Conservation (phyloP, 805 yeast genomes). For the Komagataella mondaviorum region DNA sequence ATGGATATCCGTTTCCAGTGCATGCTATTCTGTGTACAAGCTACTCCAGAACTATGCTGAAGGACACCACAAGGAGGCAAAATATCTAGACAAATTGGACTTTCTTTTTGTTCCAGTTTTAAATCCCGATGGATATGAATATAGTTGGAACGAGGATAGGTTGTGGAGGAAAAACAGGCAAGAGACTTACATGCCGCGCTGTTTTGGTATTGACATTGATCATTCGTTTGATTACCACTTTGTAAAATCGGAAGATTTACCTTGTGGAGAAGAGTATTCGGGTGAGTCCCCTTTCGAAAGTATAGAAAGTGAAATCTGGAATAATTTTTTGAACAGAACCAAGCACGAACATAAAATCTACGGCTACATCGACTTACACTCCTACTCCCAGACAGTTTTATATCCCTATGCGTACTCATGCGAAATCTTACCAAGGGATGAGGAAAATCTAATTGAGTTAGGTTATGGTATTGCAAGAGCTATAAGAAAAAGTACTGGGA, state of each 20-base stretch:
- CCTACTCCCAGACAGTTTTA: conserved; percentile 72
- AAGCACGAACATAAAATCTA: conserved; percentile 43
- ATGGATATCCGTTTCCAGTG: conserved; percentile 71
- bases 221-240: conserved; percentile 73
- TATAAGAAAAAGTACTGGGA: conserved; percentile 50
- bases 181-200: conserved; percentile 47
- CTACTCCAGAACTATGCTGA: conserved; percentile 32
- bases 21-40: conserved; percentile 39
- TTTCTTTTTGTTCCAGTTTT: conserved; percentile 70
- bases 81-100: conserved; percentile 44
- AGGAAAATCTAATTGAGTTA: conserved; percentile 67
- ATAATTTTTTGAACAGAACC: conserved; percentile 31
- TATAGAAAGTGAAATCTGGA: conserved; percentile 38
- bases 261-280: conserved; percentile 75
- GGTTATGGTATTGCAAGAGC: conserved; percentile 74
- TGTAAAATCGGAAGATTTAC: conserved; percentile 43
- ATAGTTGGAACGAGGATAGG: conserved; percentile 70
- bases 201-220: conserved; percentile 80
- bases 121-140: conserved; percentile 86
- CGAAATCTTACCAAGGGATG: conserved; percentile 58
- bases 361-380: conserved; percentile 75
- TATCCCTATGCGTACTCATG: conserved; percentile 81
- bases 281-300: conserved; percentile 68
- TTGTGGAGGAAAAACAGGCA: conserved; percentile 88
- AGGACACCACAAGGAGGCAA: conserved; percentile 23